phyloP scores from a whole-genome alignment of 2,329 filamentous ascomycete species.

The Dothideomycetes sp. region DNA sequence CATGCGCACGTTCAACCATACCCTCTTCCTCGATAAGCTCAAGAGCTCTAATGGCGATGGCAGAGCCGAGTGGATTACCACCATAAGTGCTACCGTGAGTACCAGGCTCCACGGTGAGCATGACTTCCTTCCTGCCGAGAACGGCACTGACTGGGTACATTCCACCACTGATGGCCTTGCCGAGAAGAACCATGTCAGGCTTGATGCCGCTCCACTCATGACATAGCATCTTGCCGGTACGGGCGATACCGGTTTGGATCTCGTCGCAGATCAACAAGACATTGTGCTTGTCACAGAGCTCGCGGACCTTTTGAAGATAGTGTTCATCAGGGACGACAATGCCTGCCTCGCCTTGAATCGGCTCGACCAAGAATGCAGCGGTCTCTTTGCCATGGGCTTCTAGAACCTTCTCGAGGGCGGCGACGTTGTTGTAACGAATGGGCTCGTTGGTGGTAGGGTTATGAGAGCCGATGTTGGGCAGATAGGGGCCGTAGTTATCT shows the following conservation, averaged over 20 bases:
- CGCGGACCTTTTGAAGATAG: constrained; percentile 72
- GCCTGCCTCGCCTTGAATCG: constrained; percentile 94
- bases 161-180: constrained; percentile 95
- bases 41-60: constrained; percentile 87
- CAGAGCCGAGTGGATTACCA: constrained; percentile 90
- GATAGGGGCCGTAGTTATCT: constrained; percentile 93
- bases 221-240: constrained; percentile 89
- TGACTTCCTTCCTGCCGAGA: constrained; percentile 76
- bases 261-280: constrained; percentile 95
- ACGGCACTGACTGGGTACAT: constrained; percentile 99
- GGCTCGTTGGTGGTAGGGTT: constrained; percentile 66
- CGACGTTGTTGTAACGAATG: constrained; percentile 79
- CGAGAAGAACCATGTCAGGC: constrained; percentile 87
- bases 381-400: constrained; percentile 74
- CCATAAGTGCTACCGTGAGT: constrained; percentile 98
- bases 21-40: constrained; percentile 90
- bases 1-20: constrained; percentile 73
- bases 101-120: constrained; percentile 91
- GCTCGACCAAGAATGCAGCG: constrained; percentile 89
- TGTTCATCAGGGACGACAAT: constrained; percentile 89
- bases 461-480: constrained; percentile 74
- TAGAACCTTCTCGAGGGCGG: constrained; percentile 69
- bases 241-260: constrained; percentile 95
- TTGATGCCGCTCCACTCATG: constrained; percentile 92
- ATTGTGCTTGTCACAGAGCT: constrained; percentile 88